These are phyloP conservation scores for Pythium apleroticum DNA, from an alignment of 352 stramenopile species.

Conservation along the genomic window DNA sequence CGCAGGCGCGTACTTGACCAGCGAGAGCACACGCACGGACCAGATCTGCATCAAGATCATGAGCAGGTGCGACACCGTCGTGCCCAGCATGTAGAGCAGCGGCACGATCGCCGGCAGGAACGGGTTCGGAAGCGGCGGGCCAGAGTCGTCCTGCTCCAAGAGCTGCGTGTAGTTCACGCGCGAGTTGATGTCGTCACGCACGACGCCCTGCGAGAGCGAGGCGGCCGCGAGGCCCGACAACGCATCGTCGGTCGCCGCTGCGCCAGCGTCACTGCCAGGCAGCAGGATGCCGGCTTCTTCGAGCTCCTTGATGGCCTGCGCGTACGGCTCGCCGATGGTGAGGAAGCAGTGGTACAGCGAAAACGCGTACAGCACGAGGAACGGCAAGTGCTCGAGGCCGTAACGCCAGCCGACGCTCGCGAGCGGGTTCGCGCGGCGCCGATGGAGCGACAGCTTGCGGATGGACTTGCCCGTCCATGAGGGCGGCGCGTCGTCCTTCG, in stretches of 20 bases:
- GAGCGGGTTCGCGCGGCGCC: conserved; percentile 38
- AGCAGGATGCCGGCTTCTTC: conserved; percentile 60
- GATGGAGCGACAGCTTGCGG: conserved; percentile 45
- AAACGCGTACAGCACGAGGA: conserved; percentile 47
- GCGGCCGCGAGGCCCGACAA: conserved; percentile 61
- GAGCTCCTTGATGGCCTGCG: conserved; percentile 70
- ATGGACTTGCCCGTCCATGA: conserved; percentile 48
- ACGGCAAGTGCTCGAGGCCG: conserved; percentile 48
- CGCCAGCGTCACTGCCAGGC: conserved; percentile 27
- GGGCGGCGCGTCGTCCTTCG: conserved; percentile 25
- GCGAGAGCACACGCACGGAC: conserved; percentile 75
- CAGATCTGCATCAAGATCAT: conserved; percentile 90
- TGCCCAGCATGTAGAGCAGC: conserved; percentile 81
- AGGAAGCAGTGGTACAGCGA: conserved; percentile 43
- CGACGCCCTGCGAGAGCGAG: conserved; percentile 66
- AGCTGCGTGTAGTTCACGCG: conserved; percentile 65
- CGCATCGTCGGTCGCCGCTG: conserved; percentile 37
- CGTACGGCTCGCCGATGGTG: conserved; percentile 49
- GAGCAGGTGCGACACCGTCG: conserved; percentile 80
- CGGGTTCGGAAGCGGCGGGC: conserved; percentile 82
- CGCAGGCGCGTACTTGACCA: conserved; percentile 86
- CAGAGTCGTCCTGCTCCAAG: conserved; percentile 53
- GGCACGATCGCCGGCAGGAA: conserved; percentile 90
- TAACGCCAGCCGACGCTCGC: conserved; percentile 29
- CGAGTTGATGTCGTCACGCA: conserved; percentile 47